Percentiles rank a stretch among this genome's conserved stretches.
These are phyloP conservation scores for Colletotrichum truncatum DNA, from an alignment of 2,329 filamentous ascomycete genomes.

Conservation along the genomic window DNA sequence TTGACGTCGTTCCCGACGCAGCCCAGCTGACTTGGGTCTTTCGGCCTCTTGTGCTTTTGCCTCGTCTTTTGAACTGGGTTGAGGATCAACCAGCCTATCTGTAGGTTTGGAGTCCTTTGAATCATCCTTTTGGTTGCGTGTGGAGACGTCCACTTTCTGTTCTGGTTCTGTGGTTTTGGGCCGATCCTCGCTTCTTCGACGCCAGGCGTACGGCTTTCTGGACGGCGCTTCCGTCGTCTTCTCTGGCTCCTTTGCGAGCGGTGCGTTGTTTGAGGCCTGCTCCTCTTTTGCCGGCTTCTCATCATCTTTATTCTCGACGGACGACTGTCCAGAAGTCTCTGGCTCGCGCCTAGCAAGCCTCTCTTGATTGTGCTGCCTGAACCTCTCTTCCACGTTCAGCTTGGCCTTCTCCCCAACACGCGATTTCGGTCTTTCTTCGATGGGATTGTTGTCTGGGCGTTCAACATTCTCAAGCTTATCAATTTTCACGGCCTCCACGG, in stretches of 20 bases:
- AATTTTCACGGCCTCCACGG: neutral
- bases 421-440: neutral
- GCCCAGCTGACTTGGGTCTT: slow-evolving; percentile 45
- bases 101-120: neutral
- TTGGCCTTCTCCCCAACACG: neutral
- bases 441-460: neutral
- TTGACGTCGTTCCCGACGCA: slow-evolving; percentile 50
- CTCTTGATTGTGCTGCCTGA: neutral
- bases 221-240: no score
- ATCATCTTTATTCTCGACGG: neutral
- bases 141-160: neutral
- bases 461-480: neutral
- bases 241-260: neutral
- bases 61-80: neutral
- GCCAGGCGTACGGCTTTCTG: neutral
- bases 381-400: neutral
- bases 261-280: neutral
- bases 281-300: neutral
- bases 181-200: slow-evolving; percentile 3
- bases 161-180: neutral
- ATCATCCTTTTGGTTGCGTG: neutral
- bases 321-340: neutral
- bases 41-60: slow-evolving; percentile 28
- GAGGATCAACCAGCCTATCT: neutral
- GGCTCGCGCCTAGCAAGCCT: neutral